phyloP scores from a whole-genome alignment of 139 green algal genomes.

The Tetraselmis chui region DNA sequence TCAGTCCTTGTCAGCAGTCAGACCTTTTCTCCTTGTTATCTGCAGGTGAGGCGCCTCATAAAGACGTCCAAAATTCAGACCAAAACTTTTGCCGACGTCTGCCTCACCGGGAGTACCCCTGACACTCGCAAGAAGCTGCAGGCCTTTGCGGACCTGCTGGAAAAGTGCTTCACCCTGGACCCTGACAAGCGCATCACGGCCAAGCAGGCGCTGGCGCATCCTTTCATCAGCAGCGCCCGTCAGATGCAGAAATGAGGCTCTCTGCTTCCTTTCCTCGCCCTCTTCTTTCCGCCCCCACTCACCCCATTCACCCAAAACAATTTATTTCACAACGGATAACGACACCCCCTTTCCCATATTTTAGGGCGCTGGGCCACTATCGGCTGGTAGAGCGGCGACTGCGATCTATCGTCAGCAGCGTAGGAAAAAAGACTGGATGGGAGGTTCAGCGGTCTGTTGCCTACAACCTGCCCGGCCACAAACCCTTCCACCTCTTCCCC shows the following conservation, averaged over 20 bases:
- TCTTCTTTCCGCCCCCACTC: not conserved
- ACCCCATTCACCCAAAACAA: not conserved
- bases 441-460: no score
- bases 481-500: no score
- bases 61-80: slow-evolving; percentile 61
- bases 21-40: not conserved
- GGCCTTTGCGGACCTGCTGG: slow-evolving; percentile 81
- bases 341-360: no score
- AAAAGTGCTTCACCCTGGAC: slow-evolving; percentile 89
- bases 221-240: slow-evolving; percentile 67
- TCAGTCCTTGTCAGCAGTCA: slow-evolving; percentile 1
- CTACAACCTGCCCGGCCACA: no score
- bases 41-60: slow-evolving; percentile 63
- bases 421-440: no score
- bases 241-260: not conserved
- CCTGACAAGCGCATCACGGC: slow-evolving; percentile 87
- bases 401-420: no score
- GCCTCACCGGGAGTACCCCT: not conserved
- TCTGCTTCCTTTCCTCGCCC: not conserved
- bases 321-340: no score
- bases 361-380: no score
- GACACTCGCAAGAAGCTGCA: slow-evolving; percentile 27
- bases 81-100: slow-evolving; percentile 50
- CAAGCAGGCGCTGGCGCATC: slow-evolving; percentile 78
- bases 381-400: no score